Evolutionary conservation across 176 grass and related monocot genomes (phyloP).

Genomic region (Carex scoparia): DNA sequence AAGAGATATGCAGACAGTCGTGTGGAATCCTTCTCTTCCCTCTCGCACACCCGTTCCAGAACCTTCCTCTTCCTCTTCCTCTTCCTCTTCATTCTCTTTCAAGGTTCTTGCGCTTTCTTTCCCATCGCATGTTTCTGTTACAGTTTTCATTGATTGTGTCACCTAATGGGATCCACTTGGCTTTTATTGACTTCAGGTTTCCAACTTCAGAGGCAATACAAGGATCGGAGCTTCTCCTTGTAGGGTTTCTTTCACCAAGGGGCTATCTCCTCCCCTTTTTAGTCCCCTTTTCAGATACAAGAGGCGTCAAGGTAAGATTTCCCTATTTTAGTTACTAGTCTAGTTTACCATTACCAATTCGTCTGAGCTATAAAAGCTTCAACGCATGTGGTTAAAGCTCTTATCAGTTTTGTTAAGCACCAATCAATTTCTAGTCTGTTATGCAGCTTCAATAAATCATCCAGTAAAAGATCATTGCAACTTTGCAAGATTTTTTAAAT

Average conservation of each 20-base stretch:
- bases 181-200: conserved; percentile 28
- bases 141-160: background rate
- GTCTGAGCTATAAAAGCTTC: background rate
- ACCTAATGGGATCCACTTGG: background rate
- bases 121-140: background rate
- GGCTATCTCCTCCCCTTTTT: background rate
- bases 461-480: background rate
- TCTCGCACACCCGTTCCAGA: conserved; percentile 28
- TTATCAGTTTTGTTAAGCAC: background rate
- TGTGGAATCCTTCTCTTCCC: conserved; percentile 32
- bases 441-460: background rate
- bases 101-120: background rate
- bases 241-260: background rate
- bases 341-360: background rate
- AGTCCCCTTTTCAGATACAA: conserved; percentile 13
- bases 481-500: background rate
- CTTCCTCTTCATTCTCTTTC: conserved; percentile 16
- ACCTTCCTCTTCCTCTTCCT: conserved; percentile 41
- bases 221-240: background rate
- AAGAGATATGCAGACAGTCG: conserved; percentile 49
- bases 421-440: background rate
- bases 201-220: conserved; percentile 6
- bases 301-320: background rate
- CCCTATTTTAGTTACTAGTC: background rate
- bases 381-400: background rate